phyloP scores from a whole-genome alignment of 2,329 filamentous ascomycete species.

The Fusarium sp. region DNA sequence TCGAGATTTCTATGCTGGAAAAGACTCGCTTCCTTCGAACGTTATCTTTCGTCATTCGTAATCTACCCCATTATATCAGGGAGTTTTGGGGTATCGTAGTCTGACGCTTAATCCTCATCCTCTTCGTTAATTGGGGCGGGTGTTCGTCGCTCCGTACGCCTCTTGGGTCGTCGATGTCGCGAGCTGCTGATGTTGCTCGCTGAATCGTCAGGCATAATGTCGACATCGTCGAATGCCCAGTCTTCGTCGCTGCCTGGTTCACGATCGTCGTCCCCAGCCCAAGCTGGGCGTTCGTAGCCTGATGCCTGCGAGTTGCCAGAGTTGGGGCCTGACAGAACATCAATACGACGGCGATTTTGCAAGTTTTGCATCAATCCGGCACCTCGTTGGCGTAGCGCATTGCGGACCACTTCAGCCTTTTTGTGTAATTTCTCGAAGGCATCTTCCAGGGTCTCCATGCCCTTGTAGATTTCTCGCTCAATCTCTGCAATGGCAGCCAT shows the following conservation, averaged over 20 bases:
- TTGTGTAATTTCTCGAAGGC: constrained; percentile 93
- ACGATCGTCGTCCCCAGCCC: constrained; percentile 58
- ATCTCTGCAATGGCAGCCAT: constrained; percentile 91
- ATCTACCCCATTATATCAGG: constrained; percentile 6
- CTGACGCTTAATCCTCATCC: constrained; percentile 66
- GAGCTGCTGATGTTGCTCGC: constrained; percentile 85
- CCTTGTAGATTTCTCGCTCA: constrained; percentile 90
- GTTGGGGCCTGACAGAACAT: constrained; percentile 63
- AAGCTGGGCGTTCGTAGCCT: constrained; percentile 60
- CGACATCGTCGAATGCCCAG: constrained; percentile 69
- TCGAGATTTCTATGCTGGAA: constrained; percentile 40
- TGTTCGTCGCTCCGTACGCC: constrained; percentile 76
- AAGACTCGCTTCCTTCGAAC: constrained; percentile 41
- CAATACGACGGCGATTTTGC: constrained; percentile 70
- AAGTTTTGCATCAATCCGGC: constrained; percentile 79
- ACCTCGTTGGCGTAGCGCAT: constrained; percentile 82
- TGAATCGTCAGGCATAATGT: constrained; percentile 81
- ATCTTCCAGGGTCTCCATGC: constrained; percentile 95
- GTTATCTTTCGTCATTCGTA: constrained; percentile 39
- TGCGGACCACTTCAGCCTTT: constrained; percentile 84
- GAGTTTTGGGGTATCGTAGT: constrained; percentile 13
- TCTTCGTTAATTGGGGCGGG: constrained; percentile 82
- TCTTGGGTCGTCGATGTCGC: constrained; percentile 74
- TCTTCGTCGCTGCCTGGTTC: constrained; percentile 69
- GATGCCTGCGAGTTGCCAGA: constrained; percentile 62